Percentiles rank a stretch among this genome's conserved stretches.
Conservation (phyloP, 345 rosid species). For the Citrus inodora region DNA sequence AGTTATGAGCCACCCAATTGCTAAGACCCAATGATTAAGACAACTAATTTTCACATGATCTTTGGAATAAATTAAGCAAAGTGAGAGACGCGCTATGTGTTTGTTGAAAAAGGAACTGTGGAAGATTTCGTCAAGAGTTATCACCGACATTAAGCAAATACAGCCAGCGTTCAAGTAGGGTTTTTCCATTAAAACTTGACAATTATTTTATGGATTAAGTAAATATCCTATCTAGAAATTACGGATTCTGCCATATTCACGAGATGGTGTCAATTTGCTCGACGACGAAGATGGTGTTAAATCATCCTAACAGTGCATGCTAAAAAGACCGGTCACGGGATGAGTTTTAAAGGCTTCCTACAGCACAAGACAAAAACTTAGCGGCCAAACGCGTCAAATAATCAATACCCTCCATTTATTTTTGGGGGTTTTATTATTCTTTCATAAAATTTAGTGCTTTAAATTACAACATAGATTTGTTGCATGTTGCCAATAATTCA, state of each 20-base stretch:
- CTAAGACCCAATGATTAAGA: neutral
- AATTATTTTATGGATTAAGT: neutral
- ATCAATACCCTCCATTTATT: neutral
- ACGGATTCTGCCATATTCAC: constrained; percentile 15
- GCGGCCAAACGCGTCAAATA: constrained; percentile 16
- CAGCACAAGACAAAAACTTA: neutral
- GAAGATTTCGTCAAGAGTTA: neutral
- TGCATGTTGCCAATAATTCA: neutral
- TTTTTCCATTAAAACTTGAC: neutral
- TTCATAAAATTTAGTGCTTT: constrained; percentile 9
- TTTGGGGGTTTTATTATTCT: neutral
- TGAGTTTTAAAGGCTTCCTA: neutral
- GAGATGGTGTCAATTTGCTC: constrained; percentile 9
- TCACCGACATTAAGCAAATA: neutral
- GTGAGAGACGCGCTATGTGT: neutral
- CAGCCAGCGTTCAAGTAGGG: neutral
- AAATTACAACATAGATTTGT: neutral
- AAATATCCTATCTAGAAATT: neutral
- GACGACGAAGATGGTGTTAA: constrained; percentile 11
- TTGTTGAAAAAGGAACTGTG: neutral
- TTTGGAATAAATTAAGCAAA: neutral
- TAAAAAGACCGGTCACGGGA: constrained; percentile 10
- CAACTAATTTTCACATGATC: neutral
- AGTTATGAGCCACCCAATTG: constrained; percentile 4
- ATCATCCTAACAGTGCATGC: neutral